Base-by-base conservation (phyloP, 2,329 filamentous ascomycete genomes). In the Thermomyces lanuginosus region DNA sequence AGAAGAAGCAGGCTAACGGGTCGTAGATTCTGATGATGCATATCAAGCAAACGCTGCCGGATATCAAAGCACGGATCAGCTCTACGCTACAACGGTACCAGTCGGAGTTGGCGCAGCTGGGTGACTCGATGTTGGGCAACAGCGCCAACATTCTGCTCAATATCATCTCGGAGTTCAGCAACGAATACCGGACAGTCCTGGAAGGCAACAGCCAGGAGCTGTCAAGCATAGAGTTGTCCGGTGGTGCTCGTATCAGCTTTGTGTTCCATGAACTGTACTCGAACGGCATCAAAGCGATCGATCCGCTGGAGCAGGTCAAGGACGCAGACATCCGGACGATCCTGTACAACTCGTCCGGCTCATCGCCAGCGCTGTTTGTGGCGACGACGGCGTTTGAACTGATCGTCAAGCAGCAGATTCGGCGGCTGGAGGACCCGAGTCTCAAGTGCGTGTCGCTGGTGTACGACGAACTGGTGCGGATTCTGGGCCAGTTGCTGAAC, bases 221-320 rank as follows among this genome's bases (percentile, higher is more conserved):
- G 3, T 95, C 89, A 13, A 92, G 82, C 56, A 70, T 79, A 2
- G 89, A 98, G 54, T 66, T 98, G 35, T 95, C 89, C 4, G 89
- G 89, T 36, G 89, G 89, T 61, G 89, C 89, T 28, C 78, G 89
- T 70, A 98, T 98, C 53, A 92, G 83, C 51, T 98, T 98, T 49
- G 89, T 98, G 23, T 98, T 95, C 69, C 89, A 98, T 58, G 89
- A 98, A 55, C 67, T 98, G 9, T 98, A 98, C 59, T 76, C 83
- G 31, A 95, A 95, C 51, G 89, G 89, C 59, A 70, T 98, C 51
- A 95, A 95, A 66, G 84, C 89, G 1, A 76, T 98, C 22, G 91
- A 98, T 54, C 89, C 89, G 18, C 98, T 98, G 51, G 89, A 98
- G 44, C 69, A 84, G 38, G 83, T 95, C 54, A 98, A 95, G 62